Conservation (phyloP, 495 filamentous ascomycete species). For the Penicillium pulvis region DNA sequence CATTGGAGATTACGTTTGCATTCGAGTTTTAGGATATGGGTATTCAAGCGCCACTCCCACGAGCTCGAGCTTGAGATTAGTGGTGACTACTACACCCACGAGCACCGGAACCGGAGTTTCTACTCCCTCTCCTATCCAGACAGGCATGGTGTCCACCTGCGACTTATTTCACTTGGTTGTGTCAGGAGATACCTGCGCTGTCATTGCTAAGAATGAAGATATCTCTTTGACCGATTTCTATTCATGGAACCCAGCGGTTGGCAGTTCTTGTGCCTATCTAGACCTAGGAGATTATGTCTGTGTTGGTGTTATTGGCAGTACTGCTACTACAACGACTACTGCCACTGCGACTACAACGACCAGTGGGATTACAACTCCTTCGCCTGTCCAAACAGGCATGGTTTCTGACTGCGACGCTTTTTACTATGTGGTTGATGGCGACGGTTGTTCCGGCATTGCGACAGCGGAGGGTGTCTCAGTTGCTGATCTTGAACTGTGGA, state of each 20-base stretch:
- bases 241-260: no score
- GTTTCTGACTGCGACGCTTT: conserved; percentile 23
- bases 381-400: conserved; percentile 25
- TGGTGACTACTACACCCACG: not conserved
- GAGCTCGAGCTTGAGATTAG: not conserved
- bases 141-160: not conserved
- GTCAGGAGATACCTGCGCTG: not conserved
- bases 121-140: conserved; percentile 3
- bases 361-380: conserved; percentile 18
- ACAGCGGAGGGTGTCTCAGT: conserved; percentile 9
- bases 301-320: conserved; percentile 8
- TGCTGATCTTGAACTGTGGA: conserved; percentile 8
- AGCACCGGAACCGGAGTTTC: not conserved
- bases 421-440: conserved; percentile 24
- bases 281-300: no score
- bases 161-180: not conserved
- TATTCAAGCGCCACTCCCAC: not conserved
- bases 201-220: not conserved
- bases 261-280: no score
- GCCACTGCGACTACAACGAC: conserved; percentile 7
- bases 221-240: no score
- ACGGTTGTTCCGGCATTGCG: conserved; percentile 26
- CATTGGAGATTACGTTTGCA: conserved; percentile 3
- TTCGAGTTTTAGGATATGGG: not conserved
- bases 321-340: not conserved